phyloP scores from a whole-genome alignment of 768 basidiomycete species.

The Kwoniella europaea region DNA sequence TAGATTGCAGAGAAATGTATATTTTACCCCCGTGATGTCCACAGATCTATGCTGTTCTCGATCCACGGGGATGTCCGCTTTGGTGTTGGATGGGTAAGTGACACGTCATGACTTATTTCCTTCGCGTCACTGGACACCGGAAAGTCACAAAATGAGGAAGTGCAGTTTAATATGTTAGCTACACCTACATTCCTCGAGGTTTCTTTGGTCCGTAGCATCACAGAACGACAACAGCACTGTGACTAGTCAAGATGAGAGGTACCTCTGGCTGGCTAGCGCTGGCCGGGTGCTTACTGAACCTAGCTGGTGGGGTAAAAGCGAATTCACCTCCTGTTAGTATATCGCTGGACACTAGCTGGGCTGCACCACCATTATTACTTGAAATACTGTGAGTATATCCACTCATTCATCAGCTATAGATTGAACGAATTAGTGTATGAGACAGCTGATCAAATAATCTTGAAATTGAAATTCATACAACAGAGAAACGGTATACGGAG shows the following conservation, averaged over 20 bases:
- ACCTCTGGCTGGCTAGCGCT: slow-evolving; percentile 11
- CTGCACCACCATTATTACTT: slow-evolving; percentile 67
- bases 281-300: slow-evolving; percentile 2
- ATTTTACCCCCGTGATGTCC: too few relatives aligned
- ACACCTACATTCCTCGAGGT: not conserved
- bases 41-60: not conserved
- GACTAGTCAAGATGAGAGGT: not conserved
- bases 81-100: not conserved
- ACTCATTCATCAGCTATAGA: too few relatives aligned
- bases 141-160: not conserved
- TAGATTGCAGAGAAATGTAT: not conserved
- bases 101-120: slow-evolving; percentile 30
- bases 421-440: not conserved
- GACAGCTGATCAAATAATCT: not conserved
- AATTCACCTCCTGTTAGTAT: slow-evolving; percentile 66
- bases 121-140: slow-evolving; percentile 1
- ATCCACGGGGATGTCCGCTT: slow-evolving; percentile 1
- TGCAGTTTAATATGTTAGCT: not conserved
- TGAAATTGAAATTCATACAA: not conserved
- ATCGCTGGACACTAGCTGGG: slow-evolving; percentile 70
- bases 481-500: slow-evolving; percentile 73
- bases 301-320: slow-evolving; percentile 12
- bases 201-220: not conserved
- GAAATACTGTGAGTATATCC: slow-evolving; percentile 67
- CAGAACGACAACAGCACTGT: not conserved